phyloP scores from a whole-genome alignment of 1,284 basidiomycete species.

The Ceratobasidium sp. region DNA sequence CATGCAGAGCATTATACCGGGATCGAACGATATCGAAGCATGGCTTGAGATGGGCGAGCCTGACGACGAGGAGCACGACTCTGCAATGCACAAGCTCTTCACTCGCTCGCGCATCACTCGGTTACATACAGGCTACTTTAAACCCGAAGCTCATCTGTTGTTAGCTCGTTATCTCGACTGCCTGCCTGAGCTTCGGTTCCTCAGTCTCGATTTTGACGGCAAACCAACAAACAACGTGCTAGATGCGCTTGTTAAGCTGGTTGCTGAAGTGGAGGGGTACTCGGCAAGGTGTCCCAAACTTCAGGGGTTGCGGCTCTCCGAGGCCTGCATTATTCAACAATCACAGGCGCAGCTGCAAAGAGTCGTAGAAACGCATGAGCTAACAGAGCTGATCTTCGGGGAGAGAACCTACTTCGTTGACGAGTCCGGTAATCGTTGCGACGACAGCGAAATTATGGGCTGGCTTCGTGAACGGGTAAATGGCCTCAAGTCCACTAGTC shows the following conservation, averaged over 20 bases:
- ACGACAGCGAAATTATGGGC: background rate
- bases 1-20: slow-evolving; percentile 5
- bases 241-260: background rate
- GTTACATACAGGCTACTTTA: background rate
- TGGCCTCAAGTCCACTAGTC: background rate
- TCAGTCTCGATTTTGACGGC: too few relatives aligned
- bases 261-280: background rate
- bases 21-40: background rate
- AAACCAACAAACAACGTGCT: background rate
- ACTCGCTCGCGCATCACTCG: background rate
- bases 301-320: background rate
- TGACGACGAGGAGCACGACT: slow-evolving; percentile 4
- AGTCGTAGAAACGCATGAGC: background rate
- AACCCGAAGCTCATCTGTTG: background rate
- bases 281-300: slow-evolving; percentile 6
- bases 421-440: background rate
- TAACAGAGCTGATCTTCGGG: background rate
- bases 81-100: slow-evolving; percentile 3
- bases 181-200: too few relatives aligned
- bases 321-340: background rate
- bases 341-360: background rate
- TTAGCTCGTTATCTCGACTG: background rate
- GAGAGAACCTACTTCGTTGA: background rate
- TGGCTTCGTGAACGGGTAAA: background rate
- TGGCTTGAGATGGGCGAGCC: slow-evolving; percentile 2